Evolutionary conservation across 176 grass and related monocot species (phyloP).

Genomic region (Tillandsia leiboldiana): DNA sequence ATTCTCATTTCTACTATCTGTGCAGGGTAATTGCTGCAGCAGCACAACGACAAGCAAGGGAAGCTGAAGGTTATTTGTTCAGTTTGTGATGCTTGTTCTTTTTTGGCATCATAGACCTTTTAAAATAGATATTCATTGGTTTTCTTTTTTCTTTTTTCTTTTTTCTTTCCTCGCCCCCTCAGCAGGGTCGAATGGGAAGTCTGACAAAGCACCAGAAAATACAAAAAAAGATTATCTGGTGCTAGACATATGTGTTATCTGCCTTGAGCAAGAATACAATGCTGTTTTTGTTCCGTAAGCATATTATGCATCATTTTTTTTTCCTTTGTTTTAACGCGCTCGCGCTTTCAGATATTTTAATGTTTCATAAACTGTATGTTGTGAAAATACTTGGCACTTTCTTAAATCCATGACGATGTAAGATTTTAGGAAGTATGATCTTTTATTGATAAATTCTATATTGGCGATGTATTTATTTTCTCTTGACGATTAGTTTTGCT

Average conservation of each 20-base stretch:
- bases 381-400: no score
- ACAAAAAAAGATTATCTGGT: constrained; percentile 56
- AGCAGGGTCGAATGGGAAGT: constrained; percentile 37
- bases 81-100: constrained; percentile 15
- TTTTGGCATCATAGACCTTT: constrained; percentile 3
- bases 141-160: constrained; percentile 27
- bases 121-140: constrained; percentile 12
- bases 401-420: no score
- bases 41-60: constrained; percentile 65
- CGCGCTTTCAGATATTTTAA: neutral
- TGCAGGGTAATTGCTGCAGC: constrained; percentile 81
- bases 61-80: constrained; percentile 71
- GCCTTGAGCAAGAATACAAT: constrained; percentile 99
- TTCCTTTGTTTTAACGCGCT: neutral
- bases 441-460: no score
- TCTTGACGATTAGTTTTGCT: no score
- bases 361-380: no score
- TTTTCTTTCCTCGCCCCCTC: neutral
- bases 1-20: neutral
- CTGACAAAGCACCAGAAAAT: constrained; percentile 36
- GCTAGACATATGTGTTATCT: constrained; percentile 95
- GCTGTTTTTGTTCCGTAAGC: constrained; percentile 99
- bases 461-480: no score
- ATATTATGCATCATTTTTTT: constrained; percentile 6
- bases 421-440: no score